Conservation (phyloP, 208 protist species). For the Crithidia fasciculata region DNA sequence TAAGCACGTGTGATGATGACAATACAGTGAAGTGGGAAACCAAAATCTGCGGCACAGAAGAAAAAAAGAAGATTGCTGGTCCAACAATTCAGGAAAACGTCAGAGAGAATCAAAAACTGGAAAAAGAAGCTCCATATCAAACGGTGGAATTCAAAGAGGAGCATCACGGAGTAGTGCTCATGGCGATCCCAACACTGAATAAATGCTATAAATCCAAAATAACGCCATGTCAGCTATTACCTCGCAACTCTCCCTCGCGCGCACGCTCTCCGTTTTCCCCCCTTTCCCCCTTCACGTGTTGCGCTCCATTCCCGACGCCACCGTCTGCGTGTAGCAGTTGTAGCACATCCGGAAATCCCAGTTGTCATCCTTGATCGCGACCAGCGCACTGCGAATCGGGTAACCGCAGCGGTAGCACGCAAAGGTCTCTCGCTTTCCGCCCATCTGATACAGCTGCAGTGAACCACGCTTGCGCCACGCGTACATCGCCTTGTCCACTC, state of each 20-base stretch:
- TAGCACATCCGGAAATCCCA: conserved; percentile 94
- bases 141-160: too few species aligned
- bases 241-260: too few species aligned
- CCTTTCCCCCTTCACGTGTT: conserved; percentile 44
- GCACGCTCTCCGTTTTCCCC: too few species aligned
- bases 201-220: too few species aligned
- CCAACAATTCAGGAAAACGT: too few species aligned
- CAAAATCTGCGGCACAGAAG: too few species aligned
- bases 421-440: conserved; percentile 77
- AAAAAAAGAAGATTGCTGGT: too few species aligned
- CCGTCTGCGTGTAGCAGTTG: conserved; percentile 69
- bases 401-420: conserved; percentile 88
- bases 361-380: conserved; percentile 85
- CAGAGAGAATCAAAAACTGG: too few species aligned
- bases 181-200: too few species aligned
- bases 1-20: not conserved
- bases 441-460: conserved; percentile 82
- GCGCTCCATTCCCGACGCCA: conserved; percentile 68
- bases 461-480: conserved; percentile 67
- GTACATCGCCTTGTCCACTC: conserved; percentile 76
- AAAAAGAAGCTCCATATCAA: too few species aligned
- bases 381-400: conserved; percentile 71
- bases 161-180: too few species aligned
- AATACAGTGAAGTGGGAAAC: not conserved
- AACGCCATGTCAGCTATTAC: too few species aligned